Percentiles rank a stretch among this genome's conserved stretches.
Evolutionary conservation across 805 yeast species (phyloP).

Genomic region (Ogataea populi-albae): DNA sequence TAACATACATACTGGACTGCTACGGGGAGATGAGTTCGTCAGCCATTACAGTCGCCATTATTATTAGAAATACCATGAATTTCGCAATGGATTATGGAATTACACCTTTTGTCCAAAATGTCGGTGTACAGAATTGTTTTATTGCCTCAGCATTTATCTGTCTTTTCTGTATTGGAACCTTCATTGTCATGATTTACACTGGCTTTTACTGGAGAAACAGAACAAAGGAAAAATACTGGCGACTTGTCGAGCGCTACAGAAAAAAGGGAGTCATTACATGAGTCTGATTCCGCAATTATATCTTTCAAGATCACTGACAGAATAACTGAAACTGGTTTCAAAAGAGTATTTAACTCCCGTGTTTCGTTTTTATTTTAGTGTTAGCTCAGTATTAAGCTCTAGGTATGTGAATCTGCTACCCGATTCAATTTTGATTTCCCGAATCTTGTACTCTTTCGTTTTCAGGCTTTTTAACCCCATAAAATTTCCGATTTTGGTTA

Average conservation of each 20-base stretch:
- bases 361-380: no score
- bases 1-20: constrained; percentile 54
- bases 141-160: constrained; percentile 54
- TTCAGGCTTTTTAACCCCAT: no score
- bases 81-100: constrained; percentile 61
- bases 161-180: constrained; percentile 44
- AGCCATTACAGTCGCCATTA: constrained; percentile 53
- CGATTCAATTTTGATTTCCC: no score
- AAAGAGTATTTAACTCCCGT: no score
- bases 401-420: no score
- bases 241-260: constrained; percentile 28
- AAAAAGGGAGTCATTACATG: constrained; percentile 17
- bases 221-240: constrained; percentile 36
- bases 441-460: no score
- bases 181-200: constrained; percentile 38
- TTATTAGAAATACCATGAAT: constrained; percentile 56
- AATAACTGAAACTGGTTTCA: no score
- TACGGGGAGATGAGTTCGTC: constrained; percentile 53
- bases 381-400: no score
- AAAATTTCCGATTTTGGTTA: no score
- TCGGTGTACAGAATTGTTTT: constrained; percentile 56
- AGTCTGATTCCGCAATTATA: no score
- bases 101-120: constrained; percentile 52
- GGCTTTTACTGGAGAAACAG: constrained; percentile 37
- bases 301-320: no score